Percentiles rank a stretch among this genome's conserved stretches.
Conservation (phyloP, 768 basidiomycete genomes). For the Rhizopogon salebrosus region DNA sequence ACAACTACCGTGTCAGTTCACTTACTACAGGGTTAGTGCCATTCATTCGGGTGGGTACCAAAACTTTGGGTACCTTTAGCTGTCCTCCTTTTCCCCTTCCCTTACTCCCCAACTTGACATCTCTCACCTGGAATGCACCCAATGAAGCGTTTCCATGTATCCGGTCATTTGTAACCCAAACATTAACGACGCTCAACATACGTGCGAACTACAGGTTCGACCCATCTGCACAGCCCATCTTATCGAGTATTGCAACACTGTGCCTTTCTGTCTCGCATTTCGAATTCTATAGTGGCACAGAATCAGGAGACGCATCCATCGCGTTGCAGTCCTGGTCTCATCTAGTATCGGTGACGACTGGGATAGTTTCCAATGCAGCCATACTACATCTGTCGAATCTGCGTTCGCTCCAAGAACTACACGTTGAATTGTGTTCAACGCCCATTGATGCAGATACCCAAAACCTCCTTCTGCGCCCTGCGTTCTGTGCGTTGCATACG, state of each 20-base stretch:
- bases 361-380: conserved; percentile 13
- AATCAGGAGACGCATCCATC: not conserved
- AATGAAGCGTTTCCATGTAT: not conserved
- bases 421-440: too few species aligned
- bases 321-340: not conserved
- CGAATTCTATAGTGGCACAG: not conserved
- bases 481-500: too few species aligned
- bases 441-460: too few species aligned
- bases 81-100: not conserved
- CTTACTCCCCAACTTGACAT: not conserved
- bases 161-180: not conserved
- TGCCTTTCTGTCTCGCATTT: too few species aligned
- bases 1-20: conserved; percentile 19
- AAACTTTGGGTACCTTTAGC: not conserved
- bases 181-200: not conserved
- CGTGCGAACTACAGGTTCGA: not conserved
- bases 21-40: not conserved
- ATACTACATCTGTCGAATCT: conserved; percentile 21
- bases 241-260: not conserved
- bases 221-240: not conserved
- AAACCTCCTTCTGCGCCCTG: too few species aligned
- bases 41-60: not conserved
- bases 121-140: not conserved
- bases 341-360: not conserved
- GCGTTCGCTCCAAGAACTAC: conserved; percentile 6